These are phyloP conservation scores for Yamadazyma oceani DNA, from an alignment of 1,139 yeast genomes.

Conservation along the genomic window DNA sequence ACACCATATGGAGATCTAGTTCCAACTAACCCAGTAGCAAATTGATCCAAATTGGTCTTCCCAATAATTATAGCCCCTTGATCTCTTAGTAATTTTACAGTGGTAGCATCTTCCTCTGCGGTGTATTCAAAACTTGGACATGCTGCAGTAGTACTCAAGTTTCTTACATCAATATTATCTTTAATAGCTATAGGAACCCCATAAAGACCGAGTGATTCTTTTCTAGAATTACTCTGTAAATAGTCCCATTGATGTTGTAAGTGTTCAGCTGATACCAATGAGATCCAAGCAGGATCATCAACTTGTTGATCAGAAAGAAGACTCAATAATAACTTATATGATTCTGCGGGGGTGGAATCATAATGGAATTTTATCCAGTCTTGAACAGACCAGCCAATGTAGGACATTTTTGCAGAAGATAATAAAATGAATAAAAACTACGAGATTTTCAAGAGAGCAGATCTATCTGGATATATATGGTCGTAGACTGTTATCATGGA, in stretches of 20 bases:
- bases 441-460: background rate
- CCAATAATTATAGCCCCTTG: slow-evolving; percentile 93
- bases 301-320: slow-evolving; percentile 49
- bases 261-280: slow-evolving; percentile 61
- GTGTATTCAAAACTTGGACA: slow-evolving; percentile 78
- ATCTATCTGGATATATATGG: too few species aligned
- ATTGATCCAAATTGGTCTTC: slow-evolving; percentile 91
- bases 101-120: slow-evolving; percentile 71
- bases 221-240: slow-evolving; percentile 61
- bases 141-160: slow-evolving; percentile 88
- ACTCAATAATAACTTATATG: slow-evolving; percentile 48
- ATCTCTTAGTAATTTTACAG: slow-evolving; percentile 65
- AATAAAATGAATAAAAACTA: too few species aligned
- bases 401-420: slow-evolving; percentile 10
- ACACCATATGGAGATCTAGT: slow-evolving; percentile 91
- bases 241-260: slow-evolving; percentile 77
- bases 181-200: slow-evolving; percentile 96
- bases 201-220: slow-evolving; percentile 57
- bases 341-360: slow-evolving; percentile 60
- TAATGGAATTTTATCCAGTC: slow-evolving; percentile 74
- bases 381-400: slow-evolving; percentile 40
- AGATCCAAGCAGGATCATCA: slow-evolving; percentile 88
- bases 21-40: slow-evolving; percentile 96
- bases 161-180: slow-evolving; percentile 88
- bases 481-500: too few species aligned